Base-by-base conservation (phyloP, 495 filamentous ascomycete species). In the Thozetella sp. region DNA sequence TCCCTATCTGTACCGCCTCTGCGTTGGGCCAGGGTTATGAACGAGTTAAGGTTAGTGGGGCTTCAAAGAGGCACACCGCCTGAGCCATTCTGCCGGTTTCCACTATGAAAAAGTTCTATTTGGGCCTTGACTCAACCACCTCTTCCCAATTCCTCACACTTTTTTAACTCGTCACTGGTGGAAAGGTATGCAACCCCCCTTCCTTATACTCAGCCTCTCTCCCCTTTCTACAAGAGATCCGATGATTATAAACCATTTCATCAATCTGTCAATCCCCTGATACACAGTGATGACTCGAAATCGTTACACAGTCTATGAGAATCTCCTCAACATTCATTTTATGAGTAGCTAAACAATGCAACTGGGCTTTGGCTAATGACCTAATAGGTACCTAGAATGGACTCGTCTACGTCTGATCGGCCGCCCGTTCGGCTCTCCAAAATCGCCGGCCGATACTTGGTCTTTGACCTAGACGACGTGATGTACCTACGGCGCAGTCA, bases 381-480 rank as follows among this genome's bases (percentile, higher is more conserved):
- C n/a, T 10, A 19, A 22, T 26, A 54, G 52, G 13, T 3, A 3
- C n/a, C 4, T 9, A n/a, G 20, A 48, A 48, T 77, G 71, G 61
- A 66, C n/a, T 58, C 68, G 25, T 45, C 60, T 11, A 53, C 43
- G 54, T 25, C 57, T 26, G 59, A 63, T 53, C 66, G 73, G 60
- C 66, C 65, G n/a, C 43, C 43, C 40, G 74, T 97, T 61, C 90
- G 93, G 56, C 95, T 99, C 69, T 96, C 89, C 64, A 83, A 84
- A 72, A 84, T 97, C 58, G 85, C 87, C 22, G 85, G 87, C 67
- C 89, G 89, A 69, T 97, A 96, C 76, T 84, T 97, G 58, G 81
- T 98, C 64, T 97, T 96, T 78, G 92, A 94, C 69, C 85, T 91
- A 67, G 84, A 93, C 59, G 86, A 86, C 51, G 88, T 96, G 51